A percentile compares a stretch with the other conserved stretches of the same genome.
phyloP scores from a whole-genome alignment of 2,329 filamentous ascomycete species.

The Curvularia sp. region DNA sequence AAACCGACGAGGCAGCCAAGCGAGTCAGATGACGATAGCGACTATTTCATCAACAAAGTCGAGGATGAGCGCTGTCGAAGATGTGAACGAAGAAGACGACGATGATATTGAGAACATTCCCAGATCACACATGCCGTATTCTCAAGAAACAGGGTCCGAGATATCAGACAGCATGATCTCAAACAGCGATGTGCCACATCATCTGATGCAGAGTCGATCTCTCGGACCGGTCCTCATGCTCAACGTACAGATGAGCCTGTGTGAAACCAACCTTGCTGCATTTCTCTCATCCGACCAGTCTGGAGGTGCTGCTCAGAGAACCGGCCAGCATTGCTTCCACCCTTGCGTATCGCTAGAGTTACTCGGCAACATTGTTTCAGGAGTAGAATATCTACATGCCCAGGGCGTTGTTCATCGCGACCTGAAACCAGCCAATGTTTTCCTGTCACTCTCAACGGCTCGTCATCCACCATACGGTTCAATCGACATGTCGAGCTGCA shows the following conservation, averaged over 20 bases:
- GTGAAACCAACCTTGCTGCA: constrained; percentile 67
- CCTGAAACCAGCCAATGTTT: constrained; percentile 73
- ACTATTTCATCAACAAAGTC: constrained; percentile 53
- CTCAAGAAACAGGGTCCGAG: constrained; percentile 29
- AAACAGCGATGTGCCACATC: constrained; percentile 47
- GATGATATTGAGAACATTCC: constrained; percentile 61
- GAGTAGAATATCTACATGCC: constrained; percentile 69
- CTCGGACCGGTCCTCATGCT: constrained; percentile 56
- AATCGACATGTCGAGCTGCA: constrained; percentile 57
- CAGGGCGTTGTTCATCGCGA: constrained; percentile 70
- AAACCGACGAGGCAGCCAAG: constrained; percentile 41
- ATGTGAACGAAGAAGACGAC: constrained; percentile 47
- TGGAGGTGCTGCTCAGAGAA: constrained; percentile 15
- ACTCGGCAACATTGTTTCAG: constrained; percentile 66
- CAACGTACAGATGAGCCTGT: constrained; percentile 73
- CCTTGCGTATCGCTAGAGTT: constrained; percentile 63
- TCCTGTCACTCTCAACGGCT: constrained; percentile 60
- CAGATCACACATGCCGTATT: constrained; percentile 34
- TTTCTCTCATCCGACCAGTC: constrained; percentile 56
- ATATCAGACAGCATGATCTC: constrained; percentile 45
- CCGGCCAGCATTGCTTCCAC: constrained; percentile 68
- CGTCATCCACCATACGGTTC: constrained; percentile 52
- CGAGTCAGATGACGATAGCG: constrained; percentile 49
- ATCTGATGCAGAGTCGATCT: constrained; percentile 30
- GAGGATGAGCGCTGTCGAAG: constrained; percentile 50